Evolutionary conservation across 768 basidiomycete genomes (phyloP).

Genomic region (Collybia mongolica): DNA sequence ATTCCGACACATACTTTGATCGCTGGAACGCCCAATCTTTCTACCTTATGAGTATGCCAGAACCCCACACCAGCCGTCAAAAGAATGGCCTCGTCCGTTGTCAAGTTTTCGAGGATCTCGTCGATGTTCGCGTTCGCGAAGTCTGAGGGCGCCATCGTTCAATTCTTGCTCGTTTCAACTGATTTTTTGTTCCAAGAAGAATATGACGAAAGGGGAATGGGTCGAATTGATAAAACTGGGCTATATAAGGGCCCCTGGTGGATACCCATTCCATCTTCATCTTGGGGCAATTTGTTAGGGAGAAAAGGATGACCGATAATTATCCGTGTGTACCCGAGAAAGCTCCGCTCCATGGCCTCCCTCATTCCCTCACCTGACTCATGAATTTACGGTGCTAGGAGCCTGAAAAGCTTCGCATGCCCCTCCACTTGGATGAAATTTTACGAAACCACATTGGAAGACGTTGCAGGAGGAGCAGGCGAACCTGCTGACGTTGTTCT

Average conservation of each 20-base stretch:
- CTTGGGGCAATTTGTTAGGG: no score
- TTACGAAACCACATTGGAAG: no score
- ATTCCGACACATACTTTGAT: slow-evolving; percentile 47
- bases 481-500: no score
- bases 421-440: no score
- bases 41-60: slow-evolving; percentile 70
- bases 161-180: neutral
- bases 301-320: no score
- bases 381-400: no score
- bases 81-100: slow-evolving; percentile 71
- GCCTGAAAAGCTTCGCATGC: no score
- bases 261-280: no score
- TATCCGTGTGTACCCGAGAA: no score
- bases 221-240: neutral
- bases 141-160: slow-evolving; percentile 62
- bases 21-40: slow-evolving; percentile 67
- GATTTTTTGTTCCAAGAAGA: neutral
- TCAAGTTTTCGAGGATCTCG: slow-evolving; percentile 62
- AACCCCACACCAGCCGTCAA: slow-evolving; percentile 75
- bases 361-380: no score
- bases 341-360: no score
- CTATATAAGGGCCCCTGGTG: neutral
- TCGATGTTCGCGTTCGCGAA: slow-evolving; percentile 64
- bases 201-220: neutral
- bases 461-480: no score